A percentile compares a stretch with the other conserved stretches of the same genome.
phyloP scores from a whole-genome alignment of 192 early-diverging fungal species.

The Coemansia sp. region DNA sequence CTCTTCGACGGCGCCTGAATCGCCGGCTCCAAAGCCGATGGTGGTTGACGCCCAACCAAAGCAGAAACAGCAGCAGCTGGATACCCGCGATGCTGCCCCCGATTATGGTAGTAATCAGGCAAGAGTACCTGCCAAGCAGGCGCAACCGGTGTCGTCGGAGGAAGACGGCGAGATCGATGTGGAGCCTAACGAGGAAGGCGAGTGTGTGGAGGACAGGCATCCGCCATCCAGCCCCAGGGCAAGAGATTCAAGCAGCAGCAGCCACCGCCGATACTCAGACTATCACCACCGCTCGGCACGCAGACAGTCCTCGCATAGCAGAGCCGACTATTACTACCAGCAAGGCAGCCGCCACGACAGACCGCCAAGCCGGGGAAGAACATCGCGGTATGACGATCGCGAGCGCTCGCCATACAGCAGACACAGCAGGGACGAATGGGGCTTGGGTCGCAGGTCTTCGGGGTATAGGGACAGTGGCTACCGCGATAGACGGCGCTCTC shows the following conservation, averaged over 20 bases:
- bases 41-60: not conserved
- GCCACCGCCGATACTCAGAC: slow-evolving; percentile 1
- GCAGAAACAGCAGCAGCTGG: not conserved
- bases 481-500: slow-evolving; percentile 16
- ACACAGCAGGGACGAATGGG: not conserved
- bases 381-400: slow-evolving; percentile 10
- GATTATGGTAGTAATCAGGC: not conserved
- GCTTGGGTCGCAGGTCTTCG: slow-evolving; percentile 9
- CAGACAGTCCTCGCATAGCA: slow-evolving; percentile 2
- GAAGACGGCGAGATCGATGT: slow-evolving; percentile 50
- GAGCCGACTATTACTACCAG: not conserved
- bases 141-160: slow-evolving; percentile 10
- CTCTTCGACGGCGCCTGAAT: no score
- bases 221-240: not conserved
- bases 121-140: not conserved
- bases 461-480: slow-evolving; percentile 12
- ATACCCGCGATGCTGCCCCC: not conserved
- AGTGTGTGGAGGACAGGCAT: slow-evolving; percentile 4
- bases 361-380: slow-evolving; percentile 1
- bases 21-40: no score
- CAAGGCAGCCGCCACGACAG: slow-evolving; percentile 3
- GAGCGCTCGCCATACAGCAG: slow-evolving; percentile 12
- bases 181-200: slow-evolving; percentile 32
- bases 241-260: not conserved
- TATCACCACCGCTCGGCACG: not conserved